Percentiles rank a stretch among this genome's conserved stretches.
Conservation (phyloP, 352 stramenopile species). For the Globisporangium middletonii region DNA sequence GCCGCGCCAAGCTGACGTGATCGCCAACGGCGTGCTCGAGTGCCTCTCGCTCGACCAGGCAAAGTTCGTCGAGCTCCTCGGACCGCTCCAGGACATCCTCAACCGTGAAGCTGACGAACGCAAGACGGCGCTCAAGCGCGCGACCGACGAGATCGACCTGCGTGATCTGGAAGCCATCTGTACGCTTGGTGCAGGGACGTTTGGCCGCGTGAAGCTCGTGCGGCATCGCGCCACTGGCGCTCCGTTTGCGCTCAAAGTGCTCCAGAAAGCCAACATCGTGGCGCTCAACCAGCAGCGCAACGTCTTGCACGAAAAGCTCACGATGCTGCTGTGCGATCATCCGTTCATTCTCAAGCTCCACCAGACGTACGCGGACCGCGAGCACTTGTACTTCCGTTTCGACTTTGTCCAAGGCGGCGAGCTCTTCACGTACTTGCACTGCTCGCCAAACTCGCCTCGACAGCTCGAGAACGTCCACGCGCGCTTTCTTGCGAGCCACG, state of each 20-base stretch:
- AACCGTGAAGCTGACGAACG: slow-evolving; percentile 62
- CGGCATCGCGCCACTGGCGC: slow-evolving; percentile 46
- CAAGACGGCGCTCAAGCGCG: slow-evolving; percentile 25
- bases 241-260: slow-evolving; percentile 88
- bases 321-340: slow-evolving; percentile 82
- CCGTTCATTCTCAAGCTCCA: slow-evolving; percentile 89
- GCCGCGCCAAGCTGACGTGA: slow-evolving; percentile 59
- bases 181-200: slow-evolving; percentile 89
- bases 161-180: slow-evolving; percentile 77
- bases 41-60: slow-evolving; percentile 84
- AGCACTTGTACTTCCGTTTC: slow-evolving; percentile 85
- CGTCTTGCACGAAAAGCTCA: slow-evolving; percentile 90
- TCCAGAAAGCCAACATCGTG: slow-evolving; percentile 91
- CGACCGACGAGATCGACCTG: slow-evolving; percentile 35
- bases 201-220: slow-evolving; percentile 84
- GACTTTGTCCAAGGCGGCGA: slow-evolving; percentile 92
- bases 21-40: slow-evolving; percentile 70
- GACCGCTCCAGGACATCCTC: slow-evolving; percentile 64
- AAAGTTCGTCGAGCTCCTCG: slow-evolving; percentile 84
- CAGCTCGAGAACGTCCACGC: slow-evolving; percentile 54
- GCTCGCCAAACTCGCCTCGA: slow-evolving; percentile 50
- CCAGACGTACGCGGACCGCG: slow-evolving; percentile 88
- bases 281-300: slow-evolving; percentile 87
- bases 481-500: slow-evolving; percentile 58
- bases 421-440: slow-evolving; percentile 90